These are phyloP conservation scores for Schizochytrium sp. DNA, from an alignment of 108 stramenopile genomes.

Conservation along the genomic window DNA sequence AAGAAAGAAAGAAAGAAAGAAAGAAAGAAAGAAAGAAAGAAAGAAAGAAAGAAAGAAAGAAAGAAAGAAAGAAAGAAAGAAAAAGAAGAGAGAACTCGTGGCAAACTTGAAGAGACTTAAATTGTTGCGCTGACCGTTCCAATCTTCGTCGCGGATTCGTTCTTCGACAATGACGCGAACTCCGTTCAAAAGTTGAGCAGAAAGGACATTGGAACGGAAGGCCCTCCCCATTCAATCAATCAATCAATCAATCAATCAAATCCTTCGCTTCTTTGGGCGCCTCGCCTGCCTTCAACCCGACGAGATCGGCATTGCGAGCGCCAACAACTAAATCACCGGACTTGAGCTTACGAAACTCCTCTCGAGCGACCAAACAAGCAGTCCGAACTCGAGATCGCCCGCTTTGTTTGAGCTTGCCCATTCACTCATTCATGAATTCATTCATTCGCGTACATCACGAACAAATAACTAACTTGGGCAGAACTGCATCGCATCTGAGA, in stretches of 20 bases:
- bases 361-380: no score
- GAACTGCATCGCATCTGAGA: no score
- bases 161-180: background rate
- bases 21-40: background rate
- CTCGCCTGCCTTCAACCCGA: no score
- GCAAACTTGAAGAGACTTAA: background rate
- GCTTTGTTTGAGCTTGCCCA: no score
- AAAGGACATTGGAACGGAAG: no score
- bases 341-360: no score
- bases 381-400: no score
- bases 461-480: no score
- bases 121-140: background rate
- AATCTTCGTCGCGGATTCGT: background rate
- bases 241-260: background rate
- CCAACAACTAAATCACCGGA: no score
- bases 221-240: background rate
- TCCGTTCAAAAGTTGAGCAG: background rate
- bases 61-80: slow-evolving; percentile 15
- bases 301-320: no score
- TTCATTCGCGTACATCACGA: no score
- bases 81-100: background rate
- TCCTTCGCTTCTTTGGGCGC: background rate
- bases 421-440: no score
- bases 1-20: background rate
- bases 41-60: background rate